phyloP scores from a whole-genome alignment of 352 stramenopile genomes.

The Globisporangium acanthophoron region DNA sequence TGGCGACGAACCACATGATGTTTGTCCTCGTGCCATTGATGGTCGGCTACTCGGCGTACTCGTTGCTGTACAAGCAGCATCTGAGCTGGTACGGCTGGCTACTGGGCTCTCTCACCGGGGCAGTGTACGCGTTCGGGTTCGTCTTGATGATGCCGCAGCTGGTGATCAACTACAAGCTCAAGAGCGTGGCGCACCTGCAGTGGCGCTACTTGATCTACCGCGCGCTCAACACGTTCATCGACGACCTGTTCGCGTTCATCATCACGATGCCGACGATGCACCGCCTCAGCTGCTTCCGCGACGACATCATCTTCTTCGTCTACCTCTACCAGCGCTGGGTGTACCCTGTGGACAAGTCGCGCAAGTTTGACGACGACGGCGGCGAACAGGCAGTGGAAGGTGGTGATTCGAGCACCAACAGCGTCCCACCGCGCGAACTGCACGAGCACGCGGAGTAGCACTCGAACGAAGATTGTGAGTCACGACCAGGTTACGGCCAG shows the following conservation, averaged over 20 bases:
- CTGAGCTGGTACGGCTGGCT: constrained; percentile 81
- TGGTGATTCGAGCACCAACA: background rate
- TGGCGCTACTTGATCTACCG: constrained; percentile 95
- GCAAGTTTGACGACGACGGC: constrained; percentile 42
- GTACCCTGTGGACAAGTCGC: constrained; percentile 74
- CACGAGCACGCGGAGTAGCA: background rate
- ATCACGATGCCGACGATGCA: constrained; percentile 91
- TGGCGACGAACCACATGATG: constrained; percentile 82
- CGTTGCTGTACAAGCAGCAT: constrained; percentile 79
- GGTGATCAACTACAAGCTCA: constrained; percentile 92
- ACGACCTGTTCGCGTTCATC: constrained; percentile 90
- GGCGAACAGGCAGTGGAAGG: constrained; percentile 2
- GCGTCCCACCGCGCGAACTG: background rate
- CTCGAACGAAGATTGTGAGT: background rate
- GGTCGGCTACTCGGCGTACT: constrained; percentile 75
- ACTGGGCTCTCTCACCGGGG: constrained; percentile 80
- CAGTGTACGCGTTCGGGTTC: constrained; percentile 90
- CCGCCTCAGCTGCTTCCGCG: constrained; percentile 84
- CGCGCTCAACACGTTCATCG: constrained; percentile 92
- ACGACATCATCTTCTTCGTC: constrained; percentile 90
- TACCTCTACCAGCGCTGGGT: constrained; percentile 91
- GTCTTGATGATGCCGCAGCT: constrained; percentile 90
- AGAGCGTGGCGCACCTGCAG: constrained; percentile 87
- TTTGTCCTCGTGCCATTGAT: constrained; percentile 73
- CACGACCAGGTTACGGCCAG: background rate